Base-by-base conservation (phyloP, 176 grass and related monocot species). In the Lolium multiflorum region DNA sequence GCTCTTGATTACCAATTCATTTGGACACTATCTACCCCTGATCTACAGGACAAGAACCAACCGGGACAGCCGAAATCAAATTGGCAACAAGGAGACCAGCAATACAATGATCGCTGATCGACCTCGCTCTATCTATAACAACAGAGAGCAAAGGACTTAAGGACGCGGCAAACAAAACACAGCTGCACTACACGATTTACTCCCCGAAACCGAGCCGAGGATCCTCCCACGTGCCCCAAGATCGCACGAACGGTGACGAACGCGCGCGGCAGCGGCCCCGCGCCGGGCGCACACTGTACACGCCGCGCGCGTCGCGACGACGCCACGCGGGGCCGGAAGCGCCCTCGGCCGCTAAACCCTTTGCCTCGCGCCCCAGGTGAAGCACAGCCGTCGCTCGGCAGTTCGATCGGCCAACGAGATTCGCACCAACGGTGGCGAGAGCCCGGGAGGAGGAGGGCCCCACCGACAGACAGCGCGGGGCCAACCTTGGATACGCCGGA, bases 321-420 rank as follows among this genome's bases (percentile, higher is more conserved):
- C 84, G 39, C 41, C 39, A 3, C 87, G 82, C 77, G 77, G 82
- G 88, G 59, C 88, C 83, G 7, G 50, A 70, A 3, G 3, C 70
- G 24, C 49, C 3, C 78, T 81, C 60, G 6, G 69, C 88, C 88
- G 83, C 61, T 55, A 66, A 81, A 25, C 67, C 58, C 41, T 28
- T 28, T 18, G 51, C 18, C 55, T 68, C 71, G 3, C 17, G 44
- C 67, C 58, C 13, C 24, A 9, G 71, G 14, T 0, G 50, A 37
- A 16, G 22, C 74, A 18, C 74, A n/a, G 4, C 50, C 31, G 52
- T 39, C 56, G 0, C 47, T 35, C 18, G 18, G 31, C 2, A n/a
- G 3, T 17, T 22, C 28, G 10, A 35, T 35, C 31, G 3, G 35
- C 48, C 73, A 7, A 31, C 73, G 0, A 4, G 73, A 0, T 18